Conservation (phyloP, 306 rosid species). For the Sesbania bispinosa region DNA sequence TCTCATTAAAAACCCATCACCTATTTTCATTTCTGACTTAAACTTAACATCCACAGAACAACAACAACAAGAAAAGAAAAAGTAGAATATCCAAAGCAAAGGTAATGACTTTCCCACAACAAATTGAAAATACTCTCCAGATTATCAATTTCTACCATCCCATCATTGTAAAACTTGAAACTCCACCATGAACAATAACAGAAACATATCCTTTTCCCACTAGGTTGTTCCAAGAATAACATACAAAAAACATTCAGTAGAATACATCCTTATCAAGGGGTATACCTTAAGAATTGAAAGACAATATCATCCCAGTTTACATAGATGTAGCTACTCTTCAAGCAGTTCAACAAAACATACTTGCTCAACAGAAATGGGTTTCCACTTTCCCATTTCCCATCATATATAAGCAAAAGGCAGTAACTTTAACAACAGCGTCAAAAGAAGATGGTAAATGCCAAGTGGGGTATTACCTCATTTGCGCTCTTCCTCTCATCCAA, state of each 20-base stretch:
- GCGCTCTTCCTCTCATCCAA: conserved; percentile 78
- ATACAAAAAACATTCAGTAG: not conserved
- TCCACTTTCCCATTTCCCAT: not conserved
- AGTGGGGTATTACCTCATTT: conserved; percentile 44
- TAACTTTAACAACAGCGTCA: not conserved
- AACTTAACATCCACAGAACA: not conserved
- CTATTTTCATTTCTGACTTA: not conserved
- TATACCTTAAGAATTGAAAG: not conserved
- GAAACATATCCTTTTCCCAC: not conserved
- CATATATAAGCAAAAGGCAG: not conserved
- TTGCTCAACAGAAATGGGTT: not conserved
- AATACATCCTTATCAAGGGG: not conserved
- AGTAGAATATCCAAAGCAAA: not conserved
- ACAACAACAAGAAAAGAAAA: not conserved
- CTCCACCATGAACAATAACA: not conserved
- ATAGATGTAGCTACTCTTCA: not conserved
- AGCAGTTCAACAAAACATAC: not conserved
- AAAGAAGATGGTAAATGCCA: conserved; percentile 3
- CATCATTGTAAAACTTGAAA: not conserved
- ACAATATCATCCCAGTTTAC: not conserved
- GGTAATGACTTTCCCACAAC: not conserved
- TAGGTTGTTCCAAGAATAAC: not conserved
- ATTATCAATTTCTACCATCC: not conserved
- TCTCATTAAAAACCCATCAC: not conserved
- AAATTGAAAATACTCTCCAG: not conserved